phyloP scores from a whole-genome alignment of 2,329 filamentous ascomycete genomes.

The Fusarium citri region DNA sequence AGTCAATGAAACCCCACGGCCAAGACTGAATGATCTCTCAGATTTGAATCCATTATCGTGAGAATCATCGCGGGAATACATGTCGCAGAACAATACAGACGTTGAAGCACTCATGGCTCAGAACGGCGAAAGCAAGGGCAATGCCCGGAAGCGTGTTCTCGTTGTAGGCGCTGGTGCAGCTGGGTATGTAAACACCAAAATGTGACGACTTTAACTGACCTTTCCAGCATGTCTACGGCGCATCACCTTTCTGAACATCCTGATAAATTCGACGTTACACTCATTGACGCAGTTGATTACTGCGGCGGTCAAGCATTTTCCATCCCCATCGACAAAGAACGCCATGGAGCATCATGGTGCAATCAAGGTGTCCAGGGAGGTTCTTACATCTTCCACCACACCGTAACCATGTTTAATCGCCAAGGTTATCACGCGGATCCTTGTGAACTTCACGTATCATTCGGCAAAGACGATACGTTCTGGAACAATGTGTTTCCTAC shows the following conservation, averaged over 20 bases:
- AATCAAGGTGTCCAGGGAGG: conserved; percentile 31
- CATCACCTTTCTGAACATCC: conserved; percentile 23
- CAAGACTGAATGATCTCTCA: background rate
- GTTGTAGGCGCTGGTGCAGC: conserved; percentile 33
- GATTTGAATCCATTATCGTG: background rate
- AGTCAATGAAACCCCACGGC: background rate
- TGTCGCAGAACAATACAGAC: conserved; percentile 14
- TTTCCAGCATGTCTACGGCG: conserved; percentile 26
- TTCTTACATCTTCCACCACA: conserved; percentile 34
- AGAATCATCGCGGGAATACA: background rate
- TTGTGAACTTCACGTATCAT: conserved; percentile 24
- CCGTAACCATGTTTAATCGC: conserved; percentile 30
- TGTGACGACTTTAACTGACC: rapidly evolving
- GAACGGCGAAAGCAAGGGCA: conserved; percentile 14
- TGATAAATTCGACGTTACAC: conserved; percentile 27
- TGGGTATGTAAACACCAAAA: background rate
- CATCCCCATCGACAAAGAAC: conserved; percentile 33
- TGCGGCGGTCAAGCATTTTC: conserved; percentile 34
- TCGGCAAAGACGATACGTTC: conserved; percentile 26
- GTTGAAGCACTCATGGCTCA: conserved; percentile 29
- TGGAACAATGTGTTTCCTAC: conserved; percentile 35
- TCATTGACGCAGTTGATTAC: conserved; percentile 32
- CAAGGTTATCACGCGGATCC: conserved; percentile 30
- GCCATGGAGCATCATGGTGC: conserved; percentile 32
- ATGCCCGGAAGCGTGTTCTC: conserved; percentile 21